Conservation (phyloP, 129 eudicot species). For the Kitagawia praeruptora region DNA sequence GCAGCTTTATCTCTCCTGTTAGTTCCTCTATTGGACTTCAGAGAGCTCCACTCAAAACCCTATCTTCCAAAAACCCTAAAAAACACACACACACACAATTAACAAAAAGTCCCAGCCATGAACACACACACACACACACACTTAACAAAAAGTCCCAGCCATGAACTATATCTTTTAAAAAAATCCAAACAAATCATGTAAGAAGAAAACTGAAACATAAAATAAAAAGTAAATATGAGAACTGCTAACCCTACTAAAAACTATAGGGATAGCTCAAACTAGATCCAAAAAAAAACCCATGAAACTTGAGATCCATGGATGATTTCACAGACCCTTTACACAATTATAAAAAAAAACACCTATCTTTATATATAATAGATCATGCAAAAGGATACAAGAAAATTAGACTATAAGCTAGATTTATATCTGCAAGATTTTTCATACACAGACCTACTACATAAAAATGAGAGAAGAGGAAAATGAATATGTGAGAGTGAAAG, state of each 20-base stretch:
- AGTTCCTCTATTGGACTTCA: slow-evolving; percentile 44
- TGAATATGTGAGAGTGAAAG: not conserved
- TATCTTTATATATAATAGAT: no score
- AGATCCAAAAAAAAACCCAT: not conserved
- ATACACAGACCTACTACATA: no score
- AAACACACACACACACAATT: not conserved
- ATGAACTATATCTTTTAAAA: not conserved
- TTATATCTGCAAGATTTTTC: no score
- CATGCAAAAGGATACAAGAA: not conserved
- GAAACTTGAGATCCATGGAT: not conserved
- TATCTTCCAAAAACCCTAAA: not conserved
- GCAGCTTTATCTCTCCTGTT: slow-evolving; percentile 32
- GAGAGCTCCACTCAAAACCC: slow-evolving; percentile 35
- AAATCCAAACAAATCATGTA: not conserved
- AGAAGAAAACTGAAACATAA: not conserved
- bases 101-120: no score
- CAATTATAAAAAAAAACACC: no score
- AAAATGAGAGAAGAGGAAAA: not conserved
- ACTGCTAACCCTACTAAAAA: not conserved
- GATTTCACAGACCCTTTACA: not conserved
- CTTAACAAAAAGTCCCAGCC: no score
- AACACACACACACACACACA: not conserved
- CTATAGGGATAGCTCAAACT: not conserved
- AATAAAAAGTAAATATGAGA: not conserved
- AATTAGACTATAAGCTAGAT: not conserved